A percentile compares a stretch with the other conserved stretches of the same genome.
Conservation (phyloP, 2,329 filamentous ascomycete species). For the Biscogniauxia sp. region DNA sequence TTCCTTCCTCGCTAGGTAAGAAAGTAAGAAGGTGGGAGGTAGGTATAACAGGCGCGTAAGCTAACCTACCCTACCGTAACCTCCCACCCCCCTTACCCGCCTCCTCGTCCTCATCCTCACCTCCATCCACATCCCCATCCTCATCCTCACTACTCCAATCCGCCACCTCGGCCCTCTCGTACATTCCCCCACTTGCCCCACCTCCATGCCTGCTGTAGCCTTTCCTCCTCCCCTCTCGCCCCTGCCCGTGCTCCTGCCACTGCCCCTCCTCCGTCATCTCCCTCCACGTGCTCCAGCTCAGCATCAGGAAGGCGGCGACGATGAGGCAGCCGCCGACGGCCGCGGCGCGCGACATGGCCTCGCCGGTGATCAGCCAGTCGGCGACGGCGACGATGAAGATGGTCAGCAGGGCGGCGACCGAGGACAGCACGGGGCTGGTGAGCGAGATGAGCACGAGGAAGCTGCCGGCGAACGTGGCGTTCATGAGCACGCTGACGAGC, state of each 20-base stretch:
- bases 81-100: neutral
- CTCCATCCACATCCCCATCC: constrained; percentile 46
- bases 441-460: constrained; percentile 92
- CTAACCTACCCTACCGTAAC: neutral
- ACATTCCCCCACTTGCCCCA: constrained; percentile 25
- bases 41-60: too few species aligned
- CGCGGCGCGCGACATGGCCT: constrained; percentile 70
- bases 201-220: too few species aligned
- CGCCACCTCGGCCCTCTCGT: constrained; percentile 26
- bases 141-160: constrained; percentile 49
- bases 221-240: neutral
- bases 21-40: too few species aligned
- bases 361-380: constrained; percentile 82
- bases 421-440: constrained; percentile 88
- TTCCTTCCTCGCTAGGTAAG: too few species aligned
- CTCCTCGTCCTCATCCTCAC: constrained; percentile 34
- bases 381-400: constrained; percentile 95
- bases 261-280: constrained; percentile 85
- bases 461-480: constrained; percentile 87
- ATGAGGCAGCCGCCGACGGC: constrained; percentile 84
- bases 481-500: constrained; percentile 75
- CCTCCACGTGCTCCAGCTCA: constrained; percentile 88
- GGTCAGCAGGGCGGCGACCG: constrained; percentile 87
- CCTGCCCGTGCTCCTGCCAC: constrained; percentile 60
- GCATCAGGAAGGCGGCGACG: constrained; percentile 78